These are phyloP conservation scores for Knufia petricola DNA, from an alignment of 2,329 filamentous ascomycete species.

Conservation along the genomic window DNA sequence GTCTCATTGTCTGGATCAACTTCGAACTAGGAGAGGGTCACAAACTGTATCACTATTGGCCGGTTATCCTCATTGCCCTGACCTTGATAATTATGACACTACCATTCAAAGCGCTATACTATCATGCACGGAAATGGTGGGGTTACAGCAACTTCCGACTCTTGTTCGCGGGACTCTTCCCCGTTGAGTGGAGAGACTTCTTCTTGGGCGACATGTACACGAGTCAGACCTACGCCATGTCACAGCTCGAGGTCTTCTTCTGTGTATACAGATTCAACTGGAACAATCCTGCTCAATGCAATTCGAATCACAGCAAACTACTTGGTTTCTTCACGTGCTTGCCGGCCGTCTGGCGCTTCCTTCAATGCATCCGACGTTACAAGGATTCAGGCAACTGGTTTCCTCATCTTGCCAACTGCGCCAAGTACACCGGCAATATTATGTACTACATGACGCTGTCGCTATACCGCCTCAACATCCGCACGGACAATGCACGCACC, in stretches of 20 bases:
- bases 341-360: constrained; percentile 78
- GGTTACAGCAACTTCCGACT: constrained; percentile 84
- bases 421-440: constrained; percentile 83
- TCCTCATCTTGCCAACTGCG: constrained; percentile 84
- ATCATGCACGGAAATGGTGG: constrained; percentile 74
- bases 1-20: constrained; percentile 80
- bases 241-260: constrained; percentile 87
- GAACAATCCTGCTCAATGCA: constrained; percentile 65
- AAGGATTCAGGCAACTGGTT: constrained; percentile 77
- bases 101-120: constrained; percentile 64
- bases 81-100: constrained; percentile 62
- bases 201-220: constrained; percentile 97
- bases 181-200: constrained; percentile 94
- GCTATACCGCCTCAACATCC: constrained; percentile 63
- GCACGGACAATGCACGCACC: constrained; percentile 30
- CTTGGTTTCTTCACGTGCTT: constrained; percentile 77
- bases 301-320: constrained; percentile 71
- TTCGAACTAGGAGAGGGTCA: constrained; percentile 61
- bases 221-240: constrained; percentile 81
- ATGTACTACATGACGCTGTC: constrained; percentile 68
- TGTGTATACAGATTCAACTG: constrained; percentile 79
- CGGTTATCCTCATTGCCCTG: constrained; percentile 65
- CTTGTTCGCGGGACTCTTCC: constrained; percentile 73
- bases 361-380: constrained; percentile 88
- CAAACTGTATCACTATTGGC: constrained; percentile 73